Conservation (phyloP, 768 basidiomycete species). For the Hygrocybe punicea region DNA sequence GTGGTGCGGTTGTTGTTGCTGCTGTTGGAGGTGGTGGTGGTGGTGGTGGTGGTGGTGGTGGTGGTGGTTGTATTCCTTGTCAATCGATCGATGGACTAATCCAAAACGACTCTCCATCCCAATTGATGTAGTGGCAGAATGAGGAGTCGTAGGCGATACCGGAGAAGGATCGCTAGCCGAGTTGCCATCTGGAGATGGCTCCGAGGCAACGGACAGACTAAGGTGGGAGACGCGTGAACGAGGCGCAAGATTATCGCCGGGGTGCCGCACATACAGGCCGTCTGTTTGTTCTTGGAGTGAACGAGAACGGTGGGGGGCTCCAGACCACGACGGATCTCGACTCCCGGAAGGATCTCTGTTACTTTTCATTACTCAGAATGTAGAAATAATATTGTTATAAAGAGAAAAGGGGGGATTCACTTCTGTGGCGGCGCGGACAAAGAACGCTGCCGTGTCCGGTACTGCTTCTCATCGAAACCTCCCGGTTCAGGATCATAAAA, state of each 20-base stretch:
- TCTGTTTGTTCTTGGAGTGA: constrained; percentile 11
- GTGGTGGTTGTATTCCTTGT: constrained; percentile 10
- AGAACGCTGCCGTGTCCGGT: constrained; percentile 44
- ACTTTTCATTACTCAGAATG: background rate
- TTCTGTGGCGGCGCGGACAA: constrained; percentile 38
- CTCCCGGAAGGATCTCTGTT: background rate
- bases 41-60: constrained; percentile 19
- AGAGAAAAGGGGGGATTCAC: constrained; percentile 14
- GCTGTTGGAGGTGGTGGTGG: constrained; percentile 1
- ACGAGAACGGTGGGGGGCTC: constrained; percentile 18
- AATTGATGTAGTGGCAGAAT: constrained; percentile 30
- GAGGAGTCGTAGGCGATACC: constrained; percentile 54
- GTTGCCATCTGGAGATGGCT: constrained; percentile 42
- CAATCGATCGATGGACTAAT: constrained; percentile 16
- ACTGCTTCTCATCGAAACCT: constrained; percentile 10
- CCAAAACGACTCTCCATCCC: constrained; percentile 16
- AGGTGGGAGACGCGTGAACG: constrained; percentile 10
- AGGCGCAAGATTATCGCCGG: constrained; percentile 10
- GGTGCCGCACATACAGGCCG: constrained; percentile 1
- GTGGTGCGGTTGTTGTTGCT: constrained; percentile 20
- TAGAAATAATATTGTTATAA: background rate
- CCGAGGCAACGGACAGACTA: constrained; percentile 31
- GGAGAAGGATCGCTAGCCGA: constrained; percentile 54
- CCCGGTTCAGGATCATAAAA: constrained; percentile 12
- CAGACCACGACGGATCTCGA: background rate